A percentile compares a stretch with the other conserved stretches of the same genome.
phyloP scores from a whole-genome alignment of 768 basidiomycete genomes.

The Trametes cingulata region DNA sequence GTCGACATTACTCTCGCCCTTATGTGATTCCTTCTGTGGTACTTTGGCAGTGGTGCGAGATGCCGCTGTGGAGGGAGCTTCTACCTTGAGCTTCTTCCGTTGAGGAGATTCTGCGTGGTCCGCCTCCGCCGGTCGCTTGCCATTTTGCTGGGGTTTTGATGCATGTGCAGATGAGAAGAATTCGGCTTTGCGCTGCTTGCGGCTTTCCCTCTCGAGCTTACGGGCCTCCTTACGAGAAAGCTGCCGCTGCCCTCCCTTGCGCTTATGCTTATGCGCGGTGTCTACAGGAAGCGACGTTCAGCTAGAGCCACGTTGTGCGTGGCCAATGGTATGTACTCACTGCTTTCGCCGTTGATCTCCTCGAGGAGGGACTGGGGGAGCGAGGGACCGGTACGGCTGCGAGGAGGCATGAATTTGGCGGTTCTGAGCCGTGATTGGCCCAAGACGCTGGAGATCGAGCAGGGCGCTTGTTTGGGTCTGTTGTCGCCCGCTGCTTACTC shows the following conservation, averaged over 20 bases:
- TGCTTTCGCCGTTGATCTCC: constrained; percentile 22
- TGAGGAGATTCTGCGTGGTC: constrained; percentile 49
- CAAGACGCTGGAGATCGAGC: neutral
- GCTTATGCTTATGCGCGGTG: constrained; percentile 14
- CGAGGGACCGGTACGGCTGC: constrained; percentile 24
- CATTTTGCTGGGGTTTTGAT: neutral
- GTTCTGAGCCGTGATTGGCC: constrained; percentile 6
- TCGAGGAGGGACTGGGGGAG: constrained; percentile 32
- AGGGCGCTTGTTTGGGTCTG: constrained; percentile 10
- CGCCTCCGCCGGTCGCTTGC: constrained; percentile 44
- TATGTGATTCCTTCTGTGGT: neutral
- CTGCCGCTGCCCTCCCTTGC: constrained; percentile 23
- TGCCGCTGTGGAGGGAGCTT: constrained; percentile 10
- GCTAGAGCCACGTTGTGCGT: neutral
- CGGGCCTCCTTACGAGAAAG: constrained; percentile 60
- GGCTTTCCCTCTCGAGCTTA: constrained; percentile 58
- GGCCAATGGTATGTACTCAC: constrained; percentile 1
- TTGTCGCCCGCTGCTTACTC: constrained; percentile 5
- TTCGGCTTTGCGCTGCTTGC: constrained; percentile 64
- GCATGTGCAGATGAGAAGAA: constrained; percentile 46
- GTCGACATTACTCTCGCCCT: neutral
- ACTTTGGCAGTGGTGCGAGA: neutral
- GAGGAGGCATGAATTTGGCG: constrained; percentile 27
- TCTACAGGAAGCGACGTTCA: constrained; percentile 1
- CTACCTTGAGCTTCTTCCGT: constrained; percentile 49